Evolutionary conservation across 352 stramenopile genomes (phyloP).

Genomic region (Blastocystis sp.): DNA sequence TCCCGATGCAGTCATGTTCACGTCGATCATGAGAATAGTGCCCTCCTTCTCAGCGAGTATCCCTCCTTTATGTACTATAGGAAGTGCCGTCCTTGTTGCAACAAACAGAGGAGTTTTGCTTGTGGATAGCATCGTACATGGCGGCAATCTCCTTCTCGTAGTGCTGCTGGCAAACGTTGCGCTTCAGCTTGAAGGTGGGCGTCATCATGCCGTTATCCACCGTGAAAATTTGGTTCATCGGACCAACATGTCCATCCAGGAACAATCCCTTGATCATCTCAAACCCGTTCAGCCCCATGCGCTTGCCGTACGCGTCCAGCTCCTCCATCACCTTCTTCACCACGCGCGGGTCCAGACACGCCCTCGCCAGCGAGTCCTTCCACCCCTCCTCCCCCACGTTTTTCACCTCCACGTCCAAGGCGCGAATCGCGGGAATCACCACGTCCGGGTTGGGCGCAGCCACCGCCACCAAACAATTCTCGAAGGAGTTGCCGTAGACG

Average conservation of each 20-base stretch:
- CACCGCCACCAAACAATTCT: constrained; percentile 77
- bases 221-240: constrained; percentile 73
- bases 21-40: too few relatives aligned
- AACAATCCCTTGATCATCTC: constrained; percentile 76
- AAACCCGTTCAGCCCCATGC: constrained; percentile 78
- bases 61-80: too few relatives aligned
- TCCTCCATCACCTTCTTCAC: constrained; percentile 73
- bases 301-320: constrained; percentile 75
- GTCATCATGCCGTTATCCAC: constrained; percentile 78
- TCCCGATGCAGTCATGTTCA: too few relatives aligned
- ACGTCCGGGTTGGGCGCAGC: constrained; percentile 76
- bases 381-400: constrained; percentile 47
- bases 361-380: constrained; percentile 55
- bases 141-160: constrained; percentile 76
- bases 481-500: constrained; percentile 79
- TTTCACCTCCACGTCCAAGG: constrained; percentile 48
- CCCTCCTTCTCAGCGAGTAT: too few relatives aligned
- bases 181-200: constrained; percentile 81
- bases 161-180: constrained; percentile 74
- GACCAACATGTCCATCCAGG: constrained; percentile 73
- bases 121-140: constrained; percentile 74
- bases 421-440: constrained; percentile 37
- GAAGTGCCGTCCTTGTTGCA: not conserved
- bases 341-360: constrained; percentile 21
- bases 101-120: not conserved